Evolutionary conservation across 306 rosid species (phyloP), one percentile per base, ranked within the genome.

Genomic region (Dalbergia oliveri): DNA sequence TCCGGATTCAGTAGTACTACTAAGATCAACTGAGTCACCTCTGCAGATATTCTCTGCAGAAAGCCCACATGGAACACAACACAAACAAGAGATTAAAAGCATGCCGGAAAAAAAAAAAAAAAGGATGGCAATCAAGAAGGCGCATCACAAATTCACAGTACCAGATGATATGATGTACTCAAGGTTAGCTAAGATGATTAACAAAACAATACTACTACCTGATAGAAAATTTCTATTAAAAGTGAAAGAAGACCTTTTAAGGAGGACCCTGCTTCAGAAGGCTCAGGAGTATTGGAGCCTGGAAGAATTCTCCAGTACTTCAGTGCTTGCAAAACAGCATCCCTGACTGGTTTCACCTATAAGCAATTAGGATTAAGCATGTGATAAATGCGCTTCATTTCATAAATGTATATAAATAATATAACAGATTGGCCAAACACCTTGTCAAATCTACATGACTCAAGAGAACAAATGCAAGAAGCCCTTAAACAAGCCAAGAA

Each of bases 311-410:
- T n/a, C n/a, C n/a, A n/a, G n/a, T n/a, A n/a, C n/a, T n/a, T n/a
- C n/a, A n/a, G n/a, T n/a, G n/a, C n/a, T n/a, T n/a, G n/a, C n/a
- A n/a, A n/a, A n/a, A n/a, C n/a, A 6, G 87, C 86, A 83, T 94
- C 98, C 85, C 98, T 90, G 12, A 94, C 98, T 23, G 98, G 98
- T 86, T 94, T 94, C 56, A 93, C 98, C 97, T 93, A 51, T 21
- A 83, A 70, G 47, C 66, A 83, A 75, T 14, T 44, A 69, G 34
- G 47, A n/a, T 34, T 21, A 73, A 81, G 58, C 35, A 78, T 65
- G 71, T 19, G 21, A 44, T 62, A 75, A 23, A 67, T 80, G 51
- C n/a, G 10, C 9, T 54, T 54, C 35, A 69, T 34, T 80, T 44
- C 31, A 60, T 13, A 41, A 65, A 35, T 4, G 34, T 43, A 18